Evolutionary conservation across 495 filamentous ascomycete genomes (phyloP), one percentile per base, ranked within the genome.

Genomic region (Aspergillus heteromorphus): DNA sequence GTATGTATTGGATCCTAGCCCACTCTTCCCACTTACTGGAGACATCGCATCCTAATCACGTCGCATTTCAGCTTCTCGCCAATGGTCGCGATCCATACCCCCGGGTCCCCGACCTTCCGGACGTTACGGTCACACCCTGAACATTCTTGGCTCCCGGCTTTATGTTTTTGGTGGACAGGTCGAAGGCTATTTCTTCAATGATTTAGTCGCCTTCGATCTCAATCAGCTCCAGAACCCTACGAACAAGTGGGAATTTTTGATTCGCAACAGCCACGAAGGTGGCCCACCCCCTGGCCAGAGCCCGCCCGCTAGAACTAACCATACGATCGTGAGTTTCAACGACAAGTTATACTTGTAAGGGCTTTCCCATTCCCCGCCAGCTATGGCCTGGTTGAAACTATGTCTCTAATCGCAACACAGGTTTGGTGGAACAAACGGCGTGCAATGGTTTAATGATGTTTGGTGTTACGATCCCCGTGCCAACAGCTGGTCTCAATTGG

Each of bases 111-210:
- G 91, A 48, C 95, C 95, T 5, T 79, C 87, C 23, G 95, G 95
- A 53, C 86, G 95, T 53, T 99, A 99, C 63, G 95, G 95, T 1
- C 95, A 99, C 67, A 95, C 95, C 0, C 66, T 99, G 48, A 97
- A 97, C 60, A 97, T 97, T 50, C 70, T 99, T 7, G 92, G 93
- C 11, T 97, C 95, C 20, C 96, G 91, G 64, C 87, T 99, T 27
- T 99, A 91, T 69, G 85, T 97, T 6, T 99, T 99, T 65, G 95
- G 95, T 56, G 95, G 95, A 41, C 95, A 99, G 65, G 93, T 97
- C 0, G 95, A 97, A 70, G 91, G 90, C 1, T 89, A 86, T 66
- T 99, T 97, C 62, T 97, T 97, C 81, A 97, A 99, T 57, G 95
- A 99, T 64, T 70, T 99, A n/a, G 80, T 92, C 27, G 92, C 93